phyloP scores from a whole-genome alignment of 2,329 filamentous ascomycete genomes.

The Alternaria consortialis region DNA sequence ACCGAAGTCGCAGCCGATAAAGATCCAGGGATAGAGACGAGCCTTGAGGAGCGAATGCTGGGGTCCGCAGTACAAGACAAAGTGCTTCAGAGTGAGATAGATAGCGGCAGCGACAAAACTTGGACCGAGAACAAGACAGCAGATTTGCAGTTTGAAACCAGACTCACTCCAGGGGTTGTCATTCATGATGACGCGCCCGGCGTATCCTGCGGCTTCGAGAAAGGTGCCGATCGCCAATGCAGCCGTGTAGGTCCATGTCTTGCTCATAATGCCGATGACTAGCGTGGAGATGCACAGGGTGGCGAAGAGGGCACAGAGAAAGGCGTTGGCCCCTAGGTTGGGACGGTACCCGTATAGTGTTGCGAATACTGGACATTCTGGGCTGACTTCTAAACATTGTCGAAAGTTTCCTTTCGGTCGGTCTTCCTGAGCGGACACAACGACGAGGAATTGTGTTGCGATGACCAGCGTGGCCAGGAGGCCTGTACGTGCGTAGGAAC shows the following conservation, averaged over 20 bases:
- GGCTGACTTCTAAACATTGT: conserved; percentile 33
- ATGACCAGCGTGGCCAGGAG: conserved; percentile 19
- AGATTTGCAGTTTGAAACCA: conserved; percentile 56
- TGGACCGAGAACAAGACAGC: conserved; percentile 55
- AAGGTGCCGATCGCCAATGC: conserved; percentile 53
- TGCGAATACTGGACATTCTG: conserved; percentile 44
- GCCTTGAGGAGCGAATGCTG: conserved; percentile 52
- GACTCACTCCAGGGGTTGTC: conserved; percentile 54
- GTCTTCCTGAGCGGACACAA: conserved; percentile 23
- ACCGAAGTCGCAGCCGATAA: conserved; percentile 65
- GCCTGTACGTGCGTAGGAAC: conserved; percentile 13
- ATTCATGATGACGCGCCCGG: conserved; percentile 54
- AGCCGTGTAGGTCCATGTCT: conserved; percentile 53
- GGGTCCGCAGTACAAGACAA: conserved; percentile 55
- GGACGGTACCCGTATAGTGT: conserved; percentile 55
- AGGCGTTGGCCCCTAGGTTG: conserved; percentile 49
- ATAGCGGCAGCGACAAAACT: conserved; percentile 58
- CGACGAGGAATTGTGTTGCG: conserved; percentile 18
- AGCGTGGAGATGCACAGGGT: conserved; percentile 29
- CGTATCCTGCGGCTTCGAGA: conserved; percentile 56
- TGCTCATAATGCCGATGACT: conserved; percentile 41
- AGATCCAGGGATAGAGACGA: conserved; percentile 63
- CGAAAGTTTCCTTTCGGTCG: conserved; percentile 34
- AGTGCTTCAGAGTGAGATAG: conserved; percentile 59
- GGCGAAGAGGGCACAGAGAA: conserved; percentile 45